Percentiles rank a stretch among this genome's conserved stretches.
phyloP scores from a whole-genome alignment of 768 basidiomycete species.

The Hebeloma cylindrosporum region DNA sequence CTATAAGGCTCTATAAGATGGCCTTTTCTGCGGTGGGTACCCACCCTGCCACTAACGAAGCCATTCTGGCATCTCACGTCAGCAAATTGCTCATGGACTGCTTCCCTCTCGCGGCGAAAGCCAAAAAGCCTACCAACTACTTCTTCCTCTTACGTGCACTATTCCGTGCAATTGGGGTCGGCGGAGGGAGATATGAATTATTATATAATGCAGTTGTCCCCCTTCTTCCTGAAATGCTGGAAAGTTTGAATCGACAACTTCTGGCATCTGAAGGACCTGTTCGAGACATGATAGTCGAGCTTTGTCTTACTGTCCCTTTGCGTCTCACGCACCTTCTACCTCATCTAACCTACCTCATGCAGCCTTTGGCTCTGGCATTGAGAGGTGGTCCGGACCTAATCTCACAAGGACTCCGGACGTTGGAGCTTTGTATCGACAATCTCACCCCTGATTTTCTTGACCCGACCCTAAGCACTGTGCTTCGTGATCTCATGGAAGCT shows the following conservation, averaged over 20 bases:
- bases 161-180: slow-evolving; percentile 90
- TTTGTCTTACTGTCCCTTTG: slow-evolving; percentile 94
- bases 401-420: slow-evolving; percentile 91
- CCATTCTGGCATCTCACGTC: slow-evolving; percentile 90
- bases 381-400: slow-evolving; percentile 87
- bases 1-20: slow-evolving; percentile 93
- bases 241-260: slow-evolving; percentile 89
- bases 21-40: slow-evolving; percentile 84
- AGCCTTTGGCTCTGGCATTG: slow-evolving; percentile 89
- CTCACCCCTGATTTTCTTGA: slow-evolving; percentile 97
- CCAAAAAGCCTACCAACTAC: slow-evolving; percentile 88
- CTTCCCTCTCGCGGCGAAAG: slow-evolving; percentile 90
- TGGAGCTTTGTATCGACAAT: slow-evolving; percentile 99
- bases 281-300: slow-evolving; percentile 93
- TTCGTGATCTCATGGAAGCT: slow-evolving; percentile 93
- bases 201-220: slow-evolving; percentile 96
- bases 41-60: slow-evolving; percentile 77
- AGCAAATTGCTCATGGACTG: slow-evolving; percentile 94
- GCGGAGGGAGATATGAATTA: slow-evolving; percentile 89
- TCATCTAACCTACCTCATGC: slow-evolving; percentile 94
- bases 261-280: slow-evolving; percentile 78
- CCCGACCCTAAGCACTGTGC: slow-evolving; percentile 89
- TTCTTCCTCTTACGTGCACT: slow-evolving; percentile 89
- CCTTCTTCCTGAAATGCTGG: slow-evolving; percentile 94
- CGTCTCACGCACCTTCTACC: slow-evolving; percentile 95